Conservation (phyloP, 371 early-diverging fungal species). For the Apophysomyces trapeziformis region DNA sequence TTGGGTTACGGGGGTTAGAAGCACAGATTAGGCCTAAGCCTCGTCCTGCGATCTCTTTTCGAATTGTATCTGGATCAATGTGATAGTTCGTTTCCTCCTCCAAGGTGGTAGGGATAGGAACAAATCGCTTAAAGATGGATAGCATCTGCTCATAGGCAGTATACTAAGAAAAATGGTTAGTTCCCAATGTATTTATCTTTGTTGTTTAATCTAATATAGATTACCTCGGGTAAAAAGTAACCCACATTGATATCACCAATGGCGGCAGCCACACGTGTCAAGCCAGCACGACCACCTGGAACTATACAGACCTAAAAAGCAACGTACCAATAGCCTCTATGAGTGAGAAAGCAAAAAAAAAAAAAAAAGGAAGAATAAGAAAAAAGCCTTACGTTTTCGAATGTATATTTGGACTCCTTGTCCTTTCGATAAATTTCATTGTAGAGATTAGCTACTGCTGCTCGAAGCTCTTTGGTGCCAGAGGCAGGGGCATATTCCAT, state of each 20-base stretch:
- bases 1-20: constrained; percentile 57
- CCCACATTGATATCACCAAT: constrained; percentile 59
- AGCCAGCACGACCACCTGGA: constrained; percentile 58
- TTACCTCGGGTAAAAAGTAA: constrained; percentile 55
- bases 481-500: constrained; percentile 51
- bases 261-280: constrained; percentile 55
- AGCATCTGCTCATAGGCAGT: constrained; percentile 55
- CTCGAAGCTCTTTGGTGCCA: constrained; percentile 47
- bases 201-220: background rate
- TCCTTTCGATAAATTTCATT: constrained; percentile 49
- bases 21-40: constrained; percentile 50
- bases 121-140: constrained; percentile 55
- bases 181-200: background rate
- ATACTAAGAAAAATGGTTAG: constrained; percentile 21
- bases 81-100: constrained; percentile 46
- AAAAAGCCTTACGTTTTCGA: constrained; percentile 39
- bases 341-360: background rate
- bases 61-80: constrained; percentile 43
- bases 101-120: constrained; percentile 56
- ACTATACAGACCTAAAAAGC: constrained; percentile 47
- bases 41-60: constrained; percentile 46
- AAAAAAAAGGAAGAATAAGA: background rate
- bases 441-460: constrained; percentile 54
- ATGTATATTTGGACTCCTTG: constrained; percentile 48
- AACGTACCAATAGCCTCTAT: background rate